Base-by-base conservation (phyloP, 352 stramenopile genomes). In the Globisporangium parvum region DNA sequence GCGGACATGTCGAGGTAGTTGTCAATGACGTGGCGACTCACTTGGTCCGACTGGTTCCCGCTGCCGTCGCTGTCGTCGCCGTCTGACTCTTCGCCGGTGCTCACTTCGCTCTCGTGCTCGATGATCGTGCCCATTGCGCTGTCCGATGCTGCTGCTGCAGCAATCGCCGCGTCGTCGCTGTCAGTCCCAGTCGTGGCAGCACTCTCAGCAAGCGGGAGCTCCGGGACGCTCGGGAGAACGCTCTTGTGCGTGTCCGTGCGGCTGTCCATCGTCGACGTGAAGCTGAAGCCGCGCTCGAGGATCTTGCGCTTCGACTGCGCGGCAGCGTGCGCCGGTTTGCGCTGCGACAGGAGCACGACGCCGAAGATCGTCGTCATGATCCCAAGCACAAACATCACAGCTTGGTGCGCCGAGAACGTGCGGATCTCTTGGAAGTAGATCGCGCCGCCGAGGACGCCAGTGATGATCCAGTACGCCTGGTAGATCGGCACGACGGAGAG, bases 401-500 rank as follows among this genome's bases (percentile, higher is more conserved):
- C 77, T 47, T 96, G 84, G 21, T 85, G 53, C 21, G 80, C 65
- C 4, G 80, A 85, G 53, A 96, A 90, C 5, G 72, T 71, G 31
- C 78, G 77, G 53, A 91, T 91, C 61, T 97, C 91, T 51, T 96
- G 76, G 63, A 97, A 97, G 69, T 96, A 97, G 28, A 97, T 84
- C 28, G 88, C 76, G 1, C 89, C 91, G 12, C 91, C 89, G 0
- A 96, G 69, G 31, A 97, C 84, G 11, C 85, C 83, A 20, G 73
- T 93, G 55, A 96, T 86, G 58, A 96, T 95, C 76, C 85, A 96
- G 57, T 96, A 97, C 6, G 75, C 78, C 60, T 95, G 85, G 57
- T 93, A 93, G 15, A 95, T 80, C 0, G 86, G 86, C 21, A 95
- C 82, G 35, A 95, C 75, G 9, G 79, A 87, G 0, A 95, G 69